These are phyloP conservation scores for Puccinia triticina DNA, from an alignment of 1,284 basidiomycete species.

Conservation along the genomic window DNA sequence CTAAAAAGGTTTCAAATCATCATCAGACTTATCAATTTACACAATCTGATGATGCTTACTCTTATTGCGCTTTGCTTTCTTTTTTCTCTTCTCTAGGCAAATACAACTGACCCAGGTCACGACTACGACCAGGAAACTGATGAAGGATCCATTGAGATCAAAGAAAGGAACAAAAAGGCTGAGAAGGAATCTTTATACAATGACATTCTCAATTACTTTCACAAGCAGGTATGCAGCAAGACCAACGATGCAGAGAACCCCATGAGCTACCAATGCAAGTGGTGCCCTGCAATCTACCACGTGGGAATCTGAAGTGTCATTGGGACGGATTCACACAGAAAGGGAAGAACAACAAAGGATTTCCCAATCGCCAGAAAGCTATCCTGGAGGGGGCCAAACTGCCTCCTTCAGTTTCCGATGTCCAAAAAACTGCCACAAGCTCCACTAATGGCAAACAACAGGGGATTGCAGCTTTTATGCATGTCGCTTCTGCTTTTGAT, in stretches of 20 bases:
- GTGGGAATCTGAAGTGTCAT: conserved; percentile 13
- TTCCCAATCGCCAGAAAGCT: not conserved
- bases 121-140: not conserved
- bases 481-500: not conserved
- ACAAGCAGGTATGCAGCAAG: not conserved
- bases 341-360: conserved; percentile 3
- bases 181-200: not conserved
- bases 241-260: not conserved
- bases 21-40: no score
- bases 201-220: not conserved
- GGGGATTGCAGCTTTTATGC: not conserved
- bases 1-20: no score
- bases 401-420: not conserved
- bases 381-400: not conserved
- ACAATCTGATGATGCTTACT: no score
- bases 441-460: not conserved
- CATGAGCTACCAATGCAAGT: not conserved
- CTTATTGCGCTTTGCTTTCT: no score
- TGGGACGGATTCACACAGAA: not conserved
- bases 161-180: not conserved
- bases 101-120: no score
- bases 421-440: not conserved
- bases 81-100: no score
- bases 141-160: not conserved
- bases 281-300: not conserved